Evolutionary conservation across 768 basidiomycete genomes (phyloP), one percentile per base, ranked within the genome.

Genomic region (Clitopilus hobsonii): DNA sequence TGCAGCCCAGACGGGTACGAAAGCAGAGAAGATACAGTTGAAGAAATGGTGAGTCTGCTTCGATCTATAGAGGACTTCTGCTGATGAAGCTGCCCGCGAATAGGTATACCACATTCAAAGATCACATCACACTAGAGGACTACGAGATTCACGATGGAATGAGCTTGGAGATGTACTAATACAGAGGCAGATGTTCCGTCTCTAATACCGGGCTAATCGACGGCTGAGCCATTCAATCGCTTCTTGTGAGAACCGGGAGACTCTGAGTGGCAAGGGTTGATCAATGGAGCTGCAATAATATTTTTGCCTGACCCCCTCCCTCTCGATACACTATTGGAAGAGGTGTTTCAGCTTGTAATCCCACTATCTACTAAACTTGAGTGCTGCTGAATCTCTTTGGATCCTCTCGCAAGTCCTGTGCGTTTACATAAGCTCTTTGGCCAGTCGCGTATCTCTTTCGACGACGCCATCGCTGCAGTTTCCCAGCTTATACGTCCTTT

Each of bases 71-170:
- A 11, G 20, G 22, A 14, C 45, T 23, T 18, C 38, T 2, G 24
- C 23, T 30, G 38, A 18, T 55, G 52, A 41, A 54, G 50, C 18
- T 48, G 29, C 32, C 26, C 24, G 16, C 30, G 16, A 32, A 30
- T 63, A 95, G 94, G 94, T 94, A 97, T 69, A 94, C 83, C 3
- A 88, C 84, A 45, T 99, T 86, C 78, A 98, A 98, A 73, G 95
- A 99, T 68, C 94, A 98, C 67, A 94, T 96, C 65, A 92, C 91
- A 11, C 82, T 95, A 6, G 61, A 76, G n/a, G 93, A 96, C 72
- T 96, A 95, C 64, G 93, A 95, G 75, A 94, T 95, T 60, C 71
- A 93, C 66, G 91, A 95, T 64, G 92, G 92, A 41, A 93, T 91
- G 90, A 93, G 89, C 67, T 74, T 95, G 68, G 92, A 95, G 76